Conservation (phyloP, 345 rosid genomes). For the Murraya koenigii region DNA sequence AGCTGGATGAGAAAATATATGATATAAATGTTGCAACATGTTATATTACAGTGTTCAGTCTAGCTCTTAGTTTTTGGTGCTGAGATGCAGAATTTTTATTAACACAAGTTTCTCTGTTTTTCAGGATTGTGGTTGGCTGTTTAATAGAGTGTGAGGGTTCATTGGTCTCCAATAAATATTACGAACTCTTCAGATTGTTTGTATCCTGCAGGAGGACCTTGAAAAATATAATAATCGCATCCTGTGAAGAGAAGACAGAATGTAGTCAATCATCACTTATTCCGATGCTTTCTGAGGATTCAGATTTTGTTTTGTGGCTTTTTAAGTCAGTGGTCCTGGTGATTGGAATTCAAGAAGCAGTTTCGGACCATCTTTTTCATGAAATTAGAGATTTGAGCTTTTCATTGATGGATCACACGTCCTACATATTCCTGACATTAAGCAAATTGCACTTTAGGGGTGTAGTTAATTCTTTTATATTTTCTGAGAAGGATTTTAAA, state of each 20-base stretch:
- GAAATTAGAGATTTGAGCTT: conserved; percentile 34
- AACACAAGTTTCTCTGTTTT: conserved; percentile 9
- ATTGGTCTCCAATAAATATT: conserved; percentile 26
- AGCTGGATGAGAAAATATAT: neutral
- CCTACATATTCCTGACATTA: conserved; percentile 48
- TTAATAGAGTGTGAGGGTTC: conserved; percentile 33
- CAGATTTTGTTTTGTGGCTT: conserved; percentile 61
- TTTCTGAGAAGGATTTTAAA: conserved; percentile 19
- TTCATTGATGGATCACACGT: conserved; percentile 83
- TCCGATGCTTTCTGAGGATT: conserved; percentile 42
- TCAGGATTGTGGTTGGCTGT: conserved; percentile 44
- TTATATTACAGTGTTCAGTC: neutral
- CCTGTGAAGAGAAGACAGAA: conserved; percentile 41
- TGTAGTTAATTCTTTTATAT: conserved; percentile 21
- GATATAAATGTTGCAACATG: neutral
- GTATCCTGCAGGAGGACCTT: conserved; percentile 69
- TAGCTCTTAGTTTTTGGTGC: conserved; percentile 11
- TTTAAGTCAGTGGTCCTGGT: conserved; percentile 55
- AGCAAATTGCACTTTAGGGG: conserved; percentile 42
- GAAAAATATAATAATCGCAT: conserved; percentile 50
- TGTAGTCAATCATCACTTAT: conserved; percentile 27
- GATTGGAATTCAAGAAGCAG: conserved; percentile 33
- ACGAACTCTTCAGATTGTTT: conserved; percentile 54
- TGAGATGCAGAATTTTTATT: conserved; percentile 5
- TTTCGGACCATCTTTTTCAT: conserved; percentile 16